Evolutionary conservation across 495 filamentous ascomycete genomes (phyloP), one percentile per base, ranked within the genome.

Genomic region (Margaritispora aquatica): DNA sequence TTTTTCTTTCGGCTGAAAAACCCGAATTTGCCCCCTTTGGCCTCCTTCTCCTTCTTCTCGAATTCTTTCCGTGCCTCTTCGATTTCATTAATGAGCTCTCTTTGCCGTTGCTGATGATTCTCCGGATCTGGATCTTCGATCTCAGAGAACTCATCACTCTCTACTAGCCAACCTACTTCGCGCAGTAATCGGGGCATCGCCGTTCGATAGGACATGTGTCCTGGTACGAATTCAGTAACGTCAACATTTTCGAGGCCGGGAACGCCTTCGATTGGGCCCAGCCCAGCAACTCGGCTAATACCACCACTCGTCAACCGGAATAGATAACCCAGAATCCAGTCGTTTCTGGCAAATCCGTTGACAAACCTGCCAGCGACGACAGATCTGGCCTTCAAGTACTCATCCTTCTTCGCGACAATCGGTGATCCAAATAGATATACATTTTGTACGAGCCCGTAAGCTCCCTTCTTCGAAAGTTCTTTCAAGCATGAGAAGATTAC

Each of bases 91-190:
- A 99, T 96, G 50, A 99, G 79, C 70, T 99, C 93, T 34, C 88
- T 80, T 73, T 99, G 94, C 26, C 92, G 80, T 69, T 92, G 84
- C 51, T 82, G 77, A 68, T 97, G 92, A 59, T 94, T 90, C 3
- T 97, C 95, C 2, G 94, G 94, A 66, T 99, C 94, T 1, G 95
- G 91, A 62, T 98, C 95, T 64, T 97, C 93, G 53, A 99, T 97
- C 70, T 99, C 94, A 1, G 86, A 84, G 68, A 99, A 99, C 68
- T 97, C 95, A 56, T 96, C 92, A 58, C 86, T 89, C 62, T 94
- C 82, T 1, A 97, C 88, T 50, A 88, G 72, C 90, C 92, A 99
- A 26, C 92, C 93, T 13, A 91, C 85, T 64, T 89, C 84, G 41
- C 88, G 83, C 17, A 99, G 77, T 9, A 99, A 78, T 41, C 82